Conservation (phyloP, 495 filamentous ascomycete genomes). For the Cryomyces minteri region DNA sequence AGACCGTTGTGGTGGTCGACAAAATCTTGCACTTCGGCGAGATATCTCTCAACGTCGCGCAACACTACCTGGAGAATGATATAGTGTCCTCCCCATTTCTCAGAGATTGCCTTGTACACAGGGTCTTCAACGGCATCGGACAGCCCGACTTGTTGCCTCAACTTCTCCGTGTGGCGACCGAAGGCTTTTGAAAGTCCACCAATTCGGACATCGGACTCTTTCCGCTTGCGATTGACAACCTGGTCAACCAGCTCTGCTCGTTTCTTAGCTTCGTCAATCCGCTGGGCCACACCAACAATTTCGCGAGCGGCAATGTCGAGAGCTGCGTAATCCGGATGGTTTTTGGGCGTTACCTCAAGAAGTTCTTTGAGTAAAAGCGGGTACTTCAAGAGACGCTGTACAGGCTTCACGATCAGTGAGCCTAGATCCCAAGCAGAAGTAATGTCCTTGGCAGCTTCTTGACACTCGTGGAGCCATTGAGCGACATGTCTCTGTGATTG, state of each 20-base stretch:
- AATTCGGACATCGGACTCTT: slow-evolving; percentile 67
- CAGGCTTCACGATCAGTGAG: slow-evolving; percentile 85
- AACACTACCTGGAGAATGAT: slow-evolving; percentile 78
- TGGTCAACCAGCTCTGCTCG: slow-evolving; percentile 77
- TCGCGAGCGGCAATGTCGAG: slow-evolving; percentile 43
- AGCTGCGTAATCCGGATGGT: slow-evolving; percentile 62
- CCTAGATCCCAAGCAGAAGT: slow-evolving; percentile 88
- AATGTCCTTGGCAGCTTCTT: slow-evolving; percentile 68
- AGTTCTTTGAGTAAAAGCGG: slow-evolving; percentile 66
- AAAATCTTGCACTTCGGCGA: slow-evolving; percentile 43
- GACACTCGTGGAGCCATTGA: slow-evolving; percentile 86
- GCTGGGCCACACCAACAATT: slow-evolving; percentile 51
- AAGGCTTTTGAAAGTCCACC: slow-evolving; percentile 67
- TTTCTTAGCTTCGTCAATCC: slow-evolving; percentile 87
- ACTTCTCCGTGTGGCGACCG: slow-evolving; percentile 65
- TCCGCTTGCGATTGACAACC: slow-evolving; percentile 70
- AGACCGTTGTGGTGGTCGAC: slow-evolving; percentile 58
- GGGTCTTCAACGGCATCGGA: slow-evolving; percentile 56
- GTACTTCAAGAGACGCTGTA: slow-evolving; percentile 84
- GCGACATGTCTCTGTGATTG: slow-evolving; percentile 57
- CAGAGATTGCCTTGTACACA: slow-evolving; percentile 53
- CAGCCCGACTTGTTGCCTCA: slow-evolving; percentile 46
- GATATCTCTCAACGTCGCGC: slow-evolving; percentile 79
- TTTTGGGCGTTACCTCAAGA: slow-evolving; percentile 53
- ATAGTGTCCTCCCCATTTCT: slow-evolving; percentile 72